Conservation (phyloP, 352 stramenopile species). For the Pythium periplocum region DNA sequence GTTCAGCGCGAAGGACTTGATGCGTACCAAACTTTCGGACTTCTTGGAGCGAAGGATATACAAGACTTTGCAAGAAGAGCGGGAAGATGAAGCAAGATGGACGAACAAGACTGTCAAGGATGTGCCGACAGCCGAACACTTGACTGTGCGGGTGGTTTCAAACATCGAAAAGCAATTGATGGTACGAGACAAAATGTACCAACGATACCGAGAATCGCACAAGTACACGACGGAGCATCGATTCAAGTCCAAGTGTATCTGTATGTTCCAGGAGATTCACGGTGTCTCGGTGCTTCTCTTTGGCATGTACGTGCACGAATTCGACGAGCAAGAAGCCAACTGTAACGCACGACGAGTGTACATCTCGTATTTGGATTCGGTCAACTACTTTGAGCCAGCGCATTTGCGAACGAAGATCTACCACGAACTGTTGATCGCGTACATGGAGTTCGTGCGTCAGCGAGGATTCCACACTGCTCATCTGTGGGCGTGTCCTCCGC, state of each 20-base stretch:
- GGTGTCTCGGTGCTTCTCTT: constrained; percentile 99
- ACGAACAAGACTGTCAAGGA: constrained; percentile 82
- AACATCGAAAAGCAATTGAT: constrained; percentile 96
- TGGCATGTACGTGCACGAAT: constrained; percentile 99
- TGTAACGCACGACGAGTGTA: constrained; percentile 96
- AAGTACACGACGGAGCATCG: constrained; percentile 87
- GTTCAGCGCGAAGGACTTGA: constrained; percentile 93
- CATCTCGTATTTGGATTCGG: constrained; percentile 99
- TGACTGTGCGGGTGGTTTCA: constrained; percentile 94
- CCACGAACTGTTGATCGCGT: constrained; percentile 98
- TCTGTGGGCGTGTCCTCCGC: constrained; percentile 98
- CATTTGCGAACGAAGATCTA: constrained; percentile 98
- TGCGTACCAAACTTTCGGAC: constrained; percentile 92
- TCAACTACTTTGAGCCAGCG: constrained; percentile 98
- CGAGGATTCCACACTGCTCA: constrained; percentile 97
- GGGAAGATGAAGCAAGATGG: constrained; percentile 82
- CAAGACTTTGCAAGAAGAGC: constrained; percentile 84
- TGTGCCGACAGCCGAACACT: constrained; percentile 84
- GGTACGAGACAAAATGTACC: constrained; percentile 94
- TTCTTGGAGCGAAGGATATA: constrained; percentile 91
- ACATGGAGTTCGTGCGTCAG: constrained; percentile 97
- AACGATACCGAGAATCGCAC: constrained; percentile 90
- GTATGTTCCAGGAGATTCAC: constrained; percentile 99
- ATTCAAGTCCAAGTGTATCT: constrained; percentile 97
- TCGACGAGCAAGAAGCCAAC: constrained; percentile 94